These are phyloP conservation scores for Oryza meyeriana DNA, from an alignment of 176 grass and related monocot species.

Conservation along the genomic window DNA sequence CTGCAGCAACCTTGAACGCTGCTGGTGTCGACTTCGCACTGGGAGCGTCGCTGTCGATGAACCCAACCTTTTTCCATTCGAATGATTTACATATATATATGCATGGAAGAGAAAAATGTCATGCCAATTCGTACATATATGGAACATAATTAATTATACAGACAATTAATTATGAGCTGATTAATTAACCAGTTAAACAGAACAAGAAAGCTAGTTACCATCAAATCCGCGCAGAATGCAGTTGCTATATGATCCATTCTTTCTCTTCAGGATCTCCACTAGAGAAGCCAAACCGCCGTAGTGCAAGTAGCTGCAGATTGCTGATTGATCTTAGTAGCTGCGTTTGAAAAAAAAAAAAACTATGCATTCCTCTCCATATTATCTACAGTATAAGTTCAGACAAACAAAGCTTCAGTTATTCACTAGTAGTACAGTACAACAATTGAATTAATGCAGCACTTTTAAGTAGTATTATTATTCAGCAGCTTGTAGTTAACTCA, in stretches of 20 bases:
- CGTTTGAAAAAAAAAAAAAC: neutral
- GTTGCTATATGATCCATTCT: constrained; percentile 18
- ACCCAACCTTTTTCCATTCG: neutral
- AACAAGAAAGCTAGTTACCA: constrained; percentile 25
- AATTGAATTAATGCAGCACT: too few relatives aligned
- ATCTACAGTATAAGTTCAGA: neutral
- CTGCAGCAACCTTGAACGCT: neutral
- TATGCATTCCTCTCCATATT: neutral
- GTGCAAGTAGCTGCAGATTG: constrained; percentile 42
- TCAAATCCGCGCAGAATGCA: constrained; percentile 51
- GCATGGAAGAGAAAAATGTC: too few relatives aligned
- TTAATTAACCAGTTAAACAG: too few relatives aligned
- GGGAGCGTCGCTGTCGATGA: constrained; percentile 8
- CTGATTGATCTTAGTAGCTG: neutral
- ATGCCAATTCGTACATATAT: too few relatives aligned
- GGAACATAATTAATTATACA: too few relatives aligned
- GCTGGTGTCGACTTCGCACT: constrained; percentile 19
- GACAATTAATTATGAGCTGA: too few relatives aligned
- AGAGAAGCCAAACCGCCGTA: constrained; percentile 48
- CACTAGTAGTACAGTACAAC: too few relatives aligned
- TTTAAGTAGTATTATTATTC: neutral
- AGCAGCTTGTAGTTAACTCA: neutral
- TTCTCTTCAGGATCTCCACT: constrained; percentile 41
- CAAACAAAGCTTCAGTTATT: neutral
- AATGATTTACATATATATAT: too few relatives aligned